Percentiles rank a stretch among this genome's conserved stretches.
Evolutionary conservation across 768 basidiomycete species (phyloP).

Genomic region (Psilocybe tampanensis): DNA sequence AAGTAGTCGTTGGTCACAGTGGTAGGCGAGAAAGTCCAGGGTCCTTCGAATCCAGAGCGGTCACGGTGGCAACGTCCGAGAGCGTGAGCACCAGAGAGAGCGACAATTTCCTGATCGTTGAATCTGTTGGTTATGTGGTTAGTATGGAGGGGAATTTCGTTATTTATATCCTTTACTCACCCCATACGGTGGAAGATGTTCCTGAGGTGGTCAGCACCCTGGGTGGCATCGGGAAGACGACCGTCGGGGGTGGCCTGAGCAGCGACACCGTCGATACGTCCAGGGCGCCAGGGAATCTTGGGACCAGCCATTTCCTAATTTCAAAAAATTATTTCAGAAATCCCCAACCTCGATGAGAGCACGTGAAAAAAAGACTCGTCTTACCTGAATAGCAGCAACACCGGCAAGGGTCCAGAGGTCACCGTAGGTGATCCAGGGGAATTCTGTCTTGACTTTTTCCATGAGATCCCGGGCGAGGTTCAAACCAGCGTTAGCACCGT

Average conservation of each 20-base stretch:
- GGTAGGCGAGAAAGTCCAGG: constrained; percentile 95
- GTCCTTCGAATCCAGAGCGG: constrained; percentile 77
- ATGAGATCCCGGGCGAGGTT: constrained; percentile 79
- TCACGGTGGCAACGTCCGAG: constrained; percentile 92
- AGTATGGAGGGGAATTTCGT: background rate
- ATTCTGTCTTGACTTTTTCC: constrained; percentile 86
- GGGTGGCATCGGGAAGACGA: constrained; percentile 84
- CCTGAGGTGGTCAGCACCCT: constrained; percentile 85
- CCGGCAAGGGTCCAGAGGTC: constrained; percentile 97
- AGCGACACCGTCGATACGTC: constrained; percentile 85
- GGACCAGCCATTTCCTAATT: constrained; percentile 84
- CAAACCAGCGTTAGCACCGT: constrained; percentile 85
- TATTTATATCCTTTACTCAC: constrained; percentile 26
- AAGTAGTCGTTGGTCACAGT: constrained; percentile 87
- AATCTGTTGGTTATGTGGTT: constrained; percentile 44
- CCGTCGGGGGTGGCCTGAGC: constrained; percentile 81
- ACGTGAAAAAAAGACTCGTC: background rate
- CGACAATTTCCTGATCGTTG: constrained; percentile 97
- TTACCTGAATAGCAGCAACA: constrained; percentile 80
- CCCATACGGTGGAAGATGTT: constrained; percentile 93
- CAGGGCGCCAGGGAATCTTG: constrained; percentile 90
- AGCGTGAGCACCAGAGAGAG: constrained; percentile 92
- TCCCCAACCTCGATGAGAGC: background rate
- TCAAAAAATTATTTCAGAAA: background rate
- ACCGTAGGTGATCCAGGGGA: constrained; percentile 94